phyloP scores from a whole-genome alignment of 129 eudicot species.

The Smallanthus sonchifolius region DNA sequence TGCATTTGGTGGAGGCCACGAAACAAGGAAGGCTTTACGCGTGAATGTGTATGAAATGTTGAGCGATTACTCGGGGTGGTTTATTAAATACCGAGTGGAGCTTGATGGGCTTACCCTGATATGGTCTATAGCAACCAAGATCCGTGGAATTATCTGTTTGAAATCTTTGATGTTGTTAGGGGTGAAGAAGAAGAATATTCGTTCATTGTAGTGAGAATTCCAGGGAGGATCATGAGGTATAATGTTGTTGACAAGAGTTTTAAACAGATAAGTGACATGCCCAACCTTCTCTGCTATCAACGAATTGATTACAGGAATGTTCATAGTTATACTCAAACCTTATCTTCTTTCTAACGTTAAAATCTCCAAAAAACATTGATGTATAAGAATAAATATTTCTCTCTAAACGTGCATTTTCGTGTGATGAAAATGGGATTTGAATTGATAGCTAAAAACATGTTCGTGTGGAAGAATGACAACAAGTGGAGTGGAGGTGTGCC shows the following conservation, averaged over 20 bases:
- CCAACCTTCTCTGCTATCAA: not conserved
- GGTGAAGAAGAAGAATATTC: slow-evolving; percentile 32
- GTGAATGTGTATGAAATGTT: slow-evolving; percentile 34
- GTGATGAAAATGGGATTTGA: too few species aligned
- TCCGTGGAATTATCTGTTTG: not conserved
- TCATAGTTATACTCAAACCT: slow-evolving; percentile 2
- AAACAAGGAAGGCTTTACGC: not conserved
- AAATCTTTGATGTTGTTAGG: slow-evolving; percentile 16
- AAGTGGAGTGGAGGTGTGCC: too few species aligned
- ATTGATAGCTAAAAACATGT: too few species aligned
- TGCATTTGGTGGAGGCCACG: slow-evolving; percentile 27
- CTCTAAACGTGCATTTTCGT: too few species aligned
- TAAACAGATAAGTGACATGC: slow-evolving; percentile 1
- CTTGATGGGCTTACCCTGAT: slow-evolving; percentile 11
- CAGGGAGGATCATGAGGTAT: slow-evolving; percentile 17
- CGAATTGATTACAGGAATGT: not conserved
- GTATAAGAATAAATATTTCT: too few species aligned
- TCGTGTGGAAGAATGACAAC: too few species aligned
- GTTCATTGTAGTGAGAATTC: slow-evolving; percentile 28
- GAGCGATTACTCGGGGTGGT: slow-evolving; percentile 21
- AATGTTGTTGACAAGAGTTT: slow-evolving; percentile 26
- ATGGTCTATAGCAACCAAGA: not conserved
- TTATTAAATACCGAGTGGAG: slow-evolving; percentile 15
- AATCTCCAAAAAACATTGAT: too few species aligned
- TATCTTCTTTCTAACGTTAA: not conserved